These are phyloP conservation scores for Taxillus chinensis DNA, from an alignment of 164 flowering plant genomes.

Conservation along the genomic window DNA sequence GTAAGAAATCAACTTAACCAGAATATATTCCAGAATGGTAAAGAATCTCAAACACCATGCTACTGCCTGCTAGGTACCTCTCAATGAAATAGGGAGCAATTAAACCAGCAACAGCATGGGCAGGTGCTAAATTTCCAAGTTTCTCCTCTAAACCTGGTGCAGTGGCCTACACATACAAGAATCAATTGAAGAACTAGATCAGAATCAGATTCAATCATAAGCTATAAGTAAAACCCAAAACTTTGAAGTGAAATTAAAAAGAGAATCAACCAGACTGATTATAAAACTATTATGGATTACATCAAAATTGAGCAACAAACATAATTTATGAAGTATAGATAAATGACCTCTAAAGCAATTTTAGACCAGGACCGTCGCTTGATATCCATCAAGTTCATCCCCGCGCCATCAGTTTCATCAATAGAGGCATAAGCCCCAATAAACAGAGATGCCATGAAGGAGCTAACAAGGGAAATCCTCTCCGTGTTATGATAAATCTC, in stretches of 20 bases:
- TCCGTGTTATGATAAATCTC: slow-evolving; percentile 64
- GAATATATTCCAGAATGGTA: too few species aligned
- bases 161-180: slow-evolving; percentile 52
- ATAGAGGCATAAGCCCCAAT: slow-evolving; percentile 75
- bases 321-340: neutral
- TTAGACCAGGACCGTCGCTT: slow-evolving; percentile 49
- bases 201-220: neutral
- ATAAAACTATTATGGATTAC: neutral
- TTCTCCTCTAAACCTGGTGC: slow-evolving; percentile 81
- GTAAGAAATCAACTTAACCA: too few species aligned
- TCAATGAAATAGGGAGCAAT: slow-evolving; percentile 75
- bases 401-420: slow-evolving; percentile 92
- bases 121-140: slow-evolving; percentile 90
- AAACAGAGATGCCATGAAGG: slow-evolving; percentile 84
- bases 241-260: neutral
- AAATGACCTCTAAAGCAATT: slow-evolving; percentile 40
- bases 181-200: neutral
- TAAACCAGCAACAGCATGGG: slow-evolving; percentile 74
- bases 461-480: slow-evolving; percentile 94
- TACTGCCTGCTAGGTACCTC: slow-evolving; percentile 29
- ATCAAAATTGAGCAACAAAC: neutral
- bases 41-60: too few species aligned
- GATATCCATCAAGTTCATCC: slow-evolving; percentile 95
- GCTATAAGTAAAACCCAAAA: neutral
- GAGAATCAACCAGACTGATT: neutral